Percentiles rank a stretch among this genome's conserved stretches.
These are phyloP conservation scores for Penstemon barbatus DNA, from an alignment of 257 asterid genomes.

Conservation along the genomic window DNA sequence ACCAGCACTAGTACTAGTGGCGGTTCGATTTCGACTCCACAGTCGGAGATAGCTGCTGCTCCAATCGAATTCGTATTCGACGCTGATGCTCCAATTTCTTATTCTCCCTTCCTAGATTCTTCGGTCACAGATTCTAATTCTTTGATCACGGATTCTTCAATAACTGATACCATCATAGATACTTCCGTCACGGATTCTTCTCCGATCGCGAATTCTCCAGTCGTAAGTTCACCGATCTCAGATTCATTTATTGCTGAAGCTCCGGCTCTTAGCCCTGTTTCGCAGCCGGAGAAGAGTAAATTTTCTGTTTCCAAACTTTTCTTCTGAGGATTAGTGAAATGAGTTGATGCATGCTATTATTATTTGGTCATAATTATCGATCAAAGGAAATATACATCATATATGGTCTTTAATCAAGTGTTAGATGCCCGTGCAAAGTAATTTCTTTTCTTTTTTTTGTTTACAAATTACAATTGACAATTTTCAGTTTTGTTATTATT, in stretches of 20 bases:
- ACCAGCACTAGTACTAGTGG: neutral
- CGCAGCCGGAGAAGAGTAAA: neutral
- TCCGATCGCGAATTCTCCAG: neutral
- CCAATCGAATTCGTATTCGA: neutral
- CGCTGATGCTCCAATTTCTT: no score
- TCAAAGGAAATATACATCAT: no score
- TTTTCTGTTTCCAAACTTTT: neutral
- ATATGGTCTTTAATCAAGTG: neutral
- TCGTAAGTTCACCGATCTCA: constrained; percentile 10
- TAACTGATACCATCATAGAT: neutral
- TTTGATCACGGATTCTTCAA: no score
- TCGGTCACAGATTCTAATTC: neutral
- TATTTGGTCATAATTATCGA: no score
- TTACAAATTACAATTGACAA: no score
- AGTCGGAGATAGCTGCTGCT: constrained; percentile 9
- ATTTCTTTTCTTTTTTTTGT: no score
- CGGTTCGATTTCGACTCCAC: neutral
- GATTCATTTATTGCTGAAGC: neutral
- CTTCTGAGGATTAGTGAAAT: neutral
- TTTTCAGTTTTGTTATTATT: no score
- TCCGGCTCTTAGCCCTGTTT: constrained; percentile 5
- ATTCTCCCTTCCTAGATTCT: neutral
- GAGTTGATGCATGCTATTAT: neutral
- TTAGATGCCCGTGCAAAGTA: no score
- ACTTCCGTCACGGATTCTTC: neutral